A percentile compares a stretch with the other conserved stretches of the same genome.
phyloP scores from a whole-genome alignment of 257 asterid genomes.

The Misopates orontium region DNA sequence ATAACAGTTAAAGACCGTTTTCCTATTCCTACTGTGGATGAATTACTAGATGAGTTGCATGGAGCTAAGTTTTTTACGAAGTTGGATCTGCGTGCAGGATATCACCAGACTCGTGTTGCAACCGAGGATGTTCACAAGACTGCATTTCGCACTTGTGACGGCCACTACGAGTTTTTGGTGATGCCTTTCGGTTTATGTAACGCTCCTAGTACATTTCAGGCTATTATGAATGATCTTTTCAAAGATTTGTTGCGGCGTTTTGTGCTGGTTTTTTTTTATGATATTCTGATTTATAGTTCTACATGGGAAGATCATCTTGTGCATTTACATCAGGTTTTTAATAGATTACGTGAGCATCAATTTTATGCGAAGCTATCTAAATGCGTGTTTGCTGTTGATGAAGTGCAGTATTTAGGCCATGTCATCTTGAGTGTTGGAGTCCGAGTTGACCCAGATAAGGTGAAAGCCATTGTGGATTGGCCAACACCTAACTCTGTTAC shows the following conservation, averaged over 20 bases:
- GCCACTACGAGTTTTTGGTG: neutral
- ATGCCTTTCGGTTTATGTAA: neutral
- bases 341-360: neutral
- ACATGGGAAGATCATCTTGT: neutral
- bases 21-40: too few relatives aligned
- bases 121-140: neutral
- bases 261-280: constrained; percentile 11
- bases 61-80: too few relatives aligned
- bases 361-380: constrained; percentile 8
- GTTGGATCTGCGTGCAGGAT: neutral
- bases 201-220: too few relatives aligned
- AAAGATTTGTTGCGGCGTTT: neutral
- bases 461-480: too few relatives aligned
- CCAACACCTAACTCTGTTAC: too few relatives aligned
- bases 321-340: neutral
- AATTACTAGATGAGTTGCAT: too few relatives aligned
- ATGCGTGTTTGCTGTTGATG: too few relatives aligned
- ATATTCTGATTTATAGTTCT: constrained; percentile 11
- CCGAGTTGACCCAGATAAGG: too few relatives aligned
- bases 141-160: neutral
- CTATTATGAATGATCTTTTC: neutral
- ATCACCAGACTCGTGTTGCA: neutral
- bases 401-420: too few relatives aligned
- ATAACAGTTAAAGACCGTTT: too few relatives aligned
- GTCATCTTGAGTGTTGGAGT: too few relatives aligned